Evolutionary conservation across 441 rosid genomes (phyloP).

Genomic region (Erodium chrysanthum): DNA sequence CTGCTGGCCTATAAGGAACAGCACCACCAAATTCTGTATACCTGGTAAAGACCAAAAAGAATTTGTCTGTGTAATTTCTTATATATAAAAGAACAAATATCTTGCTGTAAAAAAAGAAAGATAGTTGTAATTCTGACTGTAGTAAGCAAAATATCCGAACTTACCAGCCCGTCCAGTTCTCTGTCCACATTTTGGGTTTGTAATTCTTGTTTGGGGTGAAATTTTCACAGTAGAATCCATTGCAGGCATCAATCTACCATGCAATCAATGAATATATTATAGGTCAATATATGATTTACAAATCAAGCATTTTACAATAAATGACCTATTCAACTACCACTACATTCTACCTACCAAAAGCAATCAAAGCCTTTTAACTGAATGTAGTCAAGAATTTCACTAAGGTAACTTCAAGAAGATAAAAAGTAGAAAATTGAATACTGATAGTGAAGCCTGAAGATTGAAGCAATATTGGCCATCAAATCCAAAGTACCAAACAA

Average conservation of each 20-base stretch:
- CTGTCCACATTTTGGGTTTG: constrained; percentile 86
- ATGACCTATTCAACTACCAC: not conserved
- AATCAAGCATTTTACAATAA: not conserved
- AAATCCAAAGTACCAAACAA: not conserved
- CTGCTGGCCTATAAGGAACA: constrained; percentile 67
- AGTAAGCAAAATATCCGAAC: not conserved
- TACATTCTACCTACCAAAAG: not conserved
- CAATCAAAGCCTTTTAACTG: not conserved
- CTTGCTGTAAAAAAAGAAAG: not conserved
- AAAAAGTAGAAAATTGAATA: not conserved
- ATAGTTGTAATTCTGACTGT: not conserved
- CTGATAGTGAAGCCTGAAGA: not conserved
- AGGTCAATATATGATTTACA: not conserved
- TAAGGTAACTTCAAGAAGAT: not conserved
- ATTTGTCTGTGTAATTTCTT: not conserved
- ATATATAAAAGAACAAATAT: not conserved
- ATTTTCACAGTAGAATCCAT: constrained; percentile 80
- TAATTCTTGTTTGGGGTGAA: constrained; percentile 77
- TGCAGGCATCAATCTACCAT: constrained; percentile 68
- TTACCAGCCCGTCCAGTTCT: constrained; percentile 88
- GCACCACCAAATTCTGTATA: constrained; percentile 82
- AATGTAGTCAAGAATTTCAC: not conserved
- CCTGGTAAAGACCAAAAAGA: constrained; percentile 27
- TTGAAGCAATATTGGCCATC: not conserved
- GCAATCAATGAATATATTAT: not conserved